Percentiles rank a stretch among this genome's conserved stretches.
Evolutionary conservation across 202 grass and related monocot species (phyloP).

Genomic region (Hordeum pubiflorum): DNA sequence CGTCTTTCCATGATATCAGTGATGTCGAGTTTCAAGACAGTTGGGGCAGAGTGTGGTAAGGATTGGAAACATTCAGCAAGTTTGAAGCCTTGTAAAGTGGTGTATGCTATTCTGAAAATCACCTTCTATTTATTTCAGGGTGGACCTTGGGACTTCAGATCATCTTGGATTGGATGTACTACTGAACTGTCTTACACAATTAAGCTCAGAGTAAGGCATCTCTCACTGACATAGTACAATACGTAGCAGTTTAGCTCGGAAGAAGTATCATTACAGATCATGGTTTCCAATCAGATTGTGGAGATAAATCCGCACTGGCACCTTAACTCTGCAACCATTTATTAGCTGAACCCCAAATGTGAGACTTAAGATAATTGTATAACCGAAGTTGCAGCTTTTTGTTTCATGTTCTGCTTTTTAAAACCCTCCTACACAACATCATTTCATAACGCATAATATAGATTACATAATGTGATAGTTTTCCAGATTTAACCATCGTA

Average conservation of each 20-base stretch:
- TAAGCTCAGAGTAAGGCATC: constrained; percentile 80
- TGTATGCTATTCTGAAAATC: not conserved
- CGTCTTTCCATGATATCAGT: constrained; percentile 92
- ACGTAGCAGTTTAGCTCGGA: not conserved
- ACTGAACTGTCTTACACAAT: constrained; percentile 75
- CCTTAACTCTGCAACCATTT: not conserved
- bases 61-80: not conserved
- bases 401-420: not conserved
- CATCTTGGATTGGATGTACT: constrained; percentile 84
- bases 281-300: not conserved
- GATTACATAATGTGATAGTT: not conserved
- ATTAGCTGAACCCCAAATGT: not conserved
- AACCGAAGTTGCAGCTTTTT: not conserved
- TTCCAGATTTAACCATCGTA: not conserved
- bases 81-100: not conserved
- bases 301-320: not conserved
- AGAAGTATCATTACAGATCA: not conserved
- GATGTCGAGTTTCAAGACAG: constrained; percentile 89
- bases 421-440: not conserved
- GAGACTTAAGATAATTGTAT: not conserved
- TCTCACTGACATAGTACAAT: not conserved
- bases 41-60: constrained; percentile 82
- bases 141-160: constrained; percentile 89
- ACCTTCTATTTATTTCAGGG: constrained; percentile 41
- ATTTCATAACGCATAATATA: not conserved